Conservation (phyloP, 139 green algal species). For the Micractinium sp. region DNA sequence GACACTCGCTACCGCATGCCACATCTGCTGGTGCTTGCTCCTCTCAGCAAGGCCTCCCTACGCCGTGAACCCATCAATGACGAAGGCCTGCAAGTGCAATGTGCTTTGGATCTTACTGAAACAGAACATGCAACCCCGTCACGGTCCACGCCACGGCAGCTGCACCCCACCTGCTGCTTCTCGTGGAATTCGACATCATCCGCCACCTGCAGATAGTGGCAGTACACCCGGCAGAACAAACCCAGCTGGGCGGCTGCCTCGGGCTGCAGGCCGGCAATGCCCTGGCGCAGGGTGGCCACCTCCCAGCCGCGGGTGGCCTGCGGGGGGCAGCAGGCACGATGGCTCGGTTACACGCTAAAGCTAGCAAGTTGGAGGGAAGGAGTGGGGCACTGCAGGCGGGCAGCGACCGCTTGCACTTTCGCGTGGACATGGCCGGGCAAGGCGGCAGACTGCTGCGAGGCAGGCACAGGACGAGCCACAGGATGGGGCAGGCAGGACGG, state of each 20-base stretch:
- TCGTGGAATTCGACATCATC: constrained; percentile 89
- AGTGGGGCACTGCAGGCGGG: no score
- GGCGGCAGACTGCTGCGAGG: no score
- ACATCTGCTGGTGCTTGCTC: not conserved
- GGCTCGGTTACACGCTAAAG: not conserved
- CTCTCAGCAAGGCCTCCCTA: not conserved
- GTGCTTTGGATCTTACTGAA: no score
- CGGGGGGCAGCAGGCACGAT: not conserved
- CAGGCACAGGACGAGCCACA: no score
- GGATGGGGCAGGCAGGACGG: no score
- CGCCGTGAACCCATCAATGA: no score
- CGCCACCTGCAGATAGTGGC: constrained; percentile 82
- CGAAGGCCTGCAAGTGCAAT: no score
- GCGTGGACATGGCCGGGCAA: no score
- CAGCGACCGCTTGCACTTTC: no score
- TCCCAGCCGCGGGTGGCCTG: constrained; percentile 54
- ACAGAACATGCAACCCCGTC: no score
- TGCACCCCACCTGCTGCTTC: constrained; percentile 32
- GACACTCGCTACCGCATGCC: not conserved
- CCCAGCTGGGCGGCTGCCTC: constrained; percentile 51
- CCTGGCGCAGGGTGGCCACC: constrained; percentile 43
- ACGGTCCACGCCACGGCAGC: not conserved
- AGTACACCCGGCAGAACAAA: constrained; percentile 72
- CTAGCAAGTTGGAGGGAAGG: no score
- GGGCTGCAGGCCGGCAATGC: constrained; percentile 35